Percentiles rank a stretch among this genome's conserved stretches.
These are phyloP conservation scores for Penicillium crustosum DNA, from an alignment of 2,329 filamentous ascomycete species.

Conservation along the genomic window DNA sequence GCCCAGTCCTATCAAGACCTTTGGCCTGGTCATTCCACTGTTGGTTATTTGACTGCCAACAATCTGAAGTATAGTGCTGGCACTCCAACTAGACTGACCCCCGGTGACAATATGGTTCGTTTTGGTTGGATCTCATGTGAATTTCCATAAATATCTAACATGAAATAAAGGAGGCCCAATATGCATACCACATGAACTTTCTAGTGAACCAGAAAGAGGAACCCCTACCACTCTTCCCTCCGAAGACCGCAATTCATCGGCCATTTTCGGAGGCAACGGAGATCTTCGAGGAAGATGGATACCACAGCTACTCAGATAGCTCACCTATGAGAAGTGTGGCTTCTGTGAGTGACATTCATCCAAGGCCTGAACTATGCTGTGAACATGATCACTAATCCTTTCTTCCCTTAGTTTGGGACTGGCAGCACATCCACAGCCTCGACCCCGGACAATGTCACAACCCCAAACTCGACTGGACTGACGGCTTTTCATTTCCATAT, in stretches of 20 bases:
- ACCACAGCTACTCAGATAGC: background rate
- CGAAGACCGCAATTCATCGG: background rate
- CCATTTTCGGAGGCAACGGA: conserved; percentile 10
- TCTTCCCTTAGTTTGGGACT: background rate
- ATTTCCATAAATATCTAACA: background rate
- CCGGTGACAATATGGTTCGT: conserved; percentile 11
- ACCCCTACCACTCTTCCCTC: conserved; percentile 11
- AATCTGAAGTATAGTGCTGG: background rate
- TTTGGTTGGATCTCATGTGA: background rate
- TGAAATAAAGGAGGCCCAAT: conserved; percentile 1
- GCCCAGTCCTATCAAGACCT: background rate
- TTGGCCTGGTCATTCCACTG: background rate
- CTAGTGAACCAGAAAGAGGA: conserved; percentile 11
- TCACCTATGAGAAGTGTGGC: conserved; percentile 5
- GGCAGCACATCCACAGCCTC: background rate
- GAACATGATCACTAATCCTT: background rate
- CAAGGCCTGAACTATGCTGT: background rate
- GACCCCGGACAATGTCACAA: background rate
- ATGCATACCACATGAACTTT: conserved; percentile 9
- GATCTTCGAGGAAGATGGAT: conserved; percentile 10
- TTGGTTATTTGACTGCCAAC: background rate
- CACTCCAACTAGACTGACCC: background rate
- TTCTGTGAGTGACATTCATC: conserved; percentile 5
- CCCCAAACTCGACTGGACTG: background rate
- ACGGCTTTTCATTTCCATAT: conserved; percentile 3